Percentiles rank a stretch among this genome's conserved stretches.
phyloP scores from a whole-genome alignment of 352 stramenopile genomes.

The Phytophthora agathidicida region DNA sequence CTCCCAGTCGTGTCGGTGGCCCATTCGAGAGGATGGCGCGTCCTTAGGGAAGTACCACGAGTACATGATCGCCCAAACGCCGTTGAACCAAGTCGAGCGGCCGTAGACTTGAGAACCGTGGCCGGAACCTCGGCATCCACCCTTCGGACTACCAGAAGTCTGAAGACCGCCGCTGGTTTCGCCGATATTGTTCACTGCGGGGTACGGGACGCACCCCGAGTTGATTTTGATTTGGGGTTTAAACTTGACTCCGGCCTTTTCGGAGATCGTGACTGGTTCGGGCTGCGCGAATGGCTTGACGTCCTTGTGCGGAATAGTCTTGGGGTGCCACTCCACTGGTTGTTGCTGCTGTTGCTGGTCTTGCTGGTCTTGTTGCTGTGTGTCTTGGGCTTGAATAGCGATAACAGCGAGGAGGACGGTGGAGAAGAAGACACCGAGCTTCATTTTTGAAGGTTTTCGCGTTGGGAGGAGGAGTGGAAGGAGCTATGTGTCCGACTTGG shows the following conservation, averaged over 20 bases:
- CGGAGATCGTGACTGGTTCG: constrained; percentile 10
- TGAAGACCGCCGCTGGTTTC: constrained; percentile 20
- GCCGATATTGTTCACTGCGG: constrained; percentile 15
- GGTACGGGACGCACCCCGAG: constrained; percentile 13
- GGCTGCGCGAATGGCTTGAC: constrained; percentile 8
- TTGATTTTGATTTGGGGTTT: constrained; percentile 13
- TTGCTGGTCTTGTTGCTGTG: not conserved
- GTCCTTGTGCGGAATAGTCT: constrained; percentile 4
- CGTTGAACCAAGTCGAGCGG: constrained; percentile 30
- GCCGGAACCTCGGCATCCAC: constrained; percentile 28
- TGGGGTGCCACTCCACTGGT: constrained; percentile 1
- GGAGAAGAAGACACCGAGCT: constrained; percentile 1
- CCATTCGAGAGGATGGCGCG: constrained; percentile 31
- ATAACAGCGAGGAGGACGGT: not conserved
- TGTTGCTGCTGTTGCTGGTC: constrained; percentile 6
- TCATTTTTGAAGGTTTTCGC: no score
- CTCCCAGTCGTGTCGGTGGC: constrained; percentile 53
- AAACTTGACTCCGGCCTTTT: constrained; percentile 9
- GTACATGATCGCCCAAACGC: constrained; percentile 37
- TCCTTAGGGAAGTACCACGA: constrained; percentile 57
- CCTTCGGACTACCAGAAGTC: constrained; percentile 3
- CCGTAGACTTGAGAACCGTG: constrained; percentile 38
- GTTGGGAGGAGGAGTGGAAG: not conserved
- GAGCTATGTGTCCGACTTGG: not conserved
- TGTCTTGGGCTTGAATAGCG: constrained; percentile 3